Evolutionary conservation across 768 basidiomycete species (phyloP).

Genomic region (Boletellus ananas): DNA sequence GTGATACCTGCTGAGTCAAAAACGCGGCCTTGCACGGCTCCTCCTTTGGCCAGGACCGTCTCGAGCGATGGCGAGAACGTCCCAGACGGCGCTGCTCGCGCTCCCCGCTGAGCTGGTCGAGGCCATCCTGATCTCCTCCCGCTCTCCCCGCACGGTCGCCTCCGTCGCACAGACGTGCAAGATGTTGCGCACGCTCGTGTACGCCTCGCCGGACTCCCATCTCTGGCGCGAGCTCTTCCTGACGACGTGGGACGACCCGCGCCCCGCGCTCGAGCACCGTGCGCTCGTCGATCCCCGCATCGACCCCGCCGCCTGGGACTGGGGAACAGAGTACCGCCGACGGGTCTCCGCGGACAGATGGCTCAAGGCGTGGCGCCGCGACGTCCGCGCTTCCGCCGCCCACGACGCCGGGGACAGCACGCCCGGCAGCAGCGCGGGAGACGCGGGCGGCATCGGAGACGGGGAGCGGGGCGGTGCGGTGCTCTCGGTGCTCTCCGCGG

Average conservation of each 20-base stretch:
- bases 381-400: slow-evolving; percentile 4
- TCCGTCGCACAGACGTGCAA: slow-evolving; percentile 36
- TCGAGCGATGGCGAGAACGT: not conserved
- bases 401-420: not conserved
- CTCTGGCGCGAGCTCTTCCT: slow-evolving; percentile 51
- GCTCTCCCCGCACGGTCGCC: slow-evolving; percentile 33
- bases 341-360: slow-evolving; percentile 21
- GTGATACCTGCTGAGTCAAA: too few species aligned
- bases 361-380: slow-evolving; percentile 24
- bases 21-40: too few species aligned
- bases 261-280: slow-evolving; percentile 30
- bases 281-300: slow-evolving; percentile 23
- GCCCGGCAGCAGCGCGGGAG: too few species aligned
- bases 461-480: not conserved
- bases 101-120: slow-evolving; percentile 43
- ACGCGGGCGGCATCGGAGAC: not conserved
- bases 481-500: slow-evolving; percentile 22
- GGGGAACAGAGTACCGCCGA: slow-evolving; percentile 22
- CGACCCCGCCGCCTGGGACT: slow-evolving; percentile 18
- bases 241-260: slow-evolving; percentile 48
- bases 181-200: slow-evolving; percentile 34
- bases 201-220: slow-evolving; percentile 32
- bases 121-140: slow-evolving; percentile 29
- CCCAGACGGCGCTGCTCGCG: slow-evolving; percentile 3
- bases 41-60: slow-evolving; percentile 1